These are phyloP conservation scores for Starmerella bombi DNA, from an alignment of 805 yeast genomes.

Conservation along the genomic window DNA sequence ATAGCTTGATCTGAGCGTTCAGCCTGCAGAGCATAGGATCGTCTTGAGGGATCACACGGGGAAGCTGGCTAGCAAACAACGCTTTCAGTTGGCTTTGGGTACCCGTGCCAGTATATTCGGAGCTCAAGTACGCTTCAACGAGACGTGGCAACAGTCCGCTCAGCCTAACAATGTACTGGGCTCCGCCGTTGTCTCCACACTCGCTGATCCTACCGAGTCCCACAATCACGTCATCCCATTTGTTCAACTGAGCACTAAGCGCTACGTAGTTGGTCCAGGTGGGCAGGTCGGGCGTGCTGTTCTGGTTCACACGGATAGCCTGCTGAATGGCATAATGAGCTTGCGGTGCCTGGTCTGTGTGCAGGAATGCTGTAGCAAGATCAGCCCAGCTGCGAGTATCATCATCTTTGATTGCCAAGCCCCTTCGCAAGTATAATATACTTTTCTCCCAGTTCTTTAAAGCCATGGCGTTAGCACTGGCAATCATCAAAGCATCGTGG, in stretches of 20 bases:
- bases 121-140: conserved; percentile 3
- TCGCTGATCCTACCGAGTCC: conserved; percentile 52
- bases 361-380: conserved; percentile 64
- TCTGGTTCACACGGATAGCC: conserved; percentile 53
- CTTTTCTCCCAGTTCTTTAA: conserved; percentile 57
- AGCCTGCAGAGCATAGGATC: conserved; percentile 65
- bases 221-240: conserved; percentile 76
- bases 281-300: conserved; percentile 64
- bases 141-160: conserved; percentile 11
- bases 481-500: conserved; percentile 77
- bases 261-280: conserved; percentile 78
- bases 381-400: conserved; percentile 85
- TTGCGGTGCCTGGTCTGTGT: conserved; percentile 50
- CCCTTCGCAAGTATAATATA: conserved; percentile 82
- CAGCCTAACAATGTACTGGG: conserved; percentile 32
- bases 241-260: conserved; percentile 68
- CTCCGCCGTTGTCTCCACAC: conserved; percentile 43
- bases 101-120: conserved; percentile 2
- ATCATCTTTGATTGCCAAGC: conserved; percentile 72
- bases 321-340: conserved; percentile 75
- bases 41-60: conserved; percentile 46
- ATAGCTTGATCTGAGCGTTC: conserved; percentile 70
- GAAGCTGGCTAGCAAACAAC: conserved; percentile 47
- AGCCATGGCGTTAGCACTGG: conserved; percentile 83
- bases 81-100: conserved; percentile 8